Evolutionary conservation across 2,329 filamentous ascomycete genomes (phyloP).

Genomic region (Orbilia oligospora): DNA sequence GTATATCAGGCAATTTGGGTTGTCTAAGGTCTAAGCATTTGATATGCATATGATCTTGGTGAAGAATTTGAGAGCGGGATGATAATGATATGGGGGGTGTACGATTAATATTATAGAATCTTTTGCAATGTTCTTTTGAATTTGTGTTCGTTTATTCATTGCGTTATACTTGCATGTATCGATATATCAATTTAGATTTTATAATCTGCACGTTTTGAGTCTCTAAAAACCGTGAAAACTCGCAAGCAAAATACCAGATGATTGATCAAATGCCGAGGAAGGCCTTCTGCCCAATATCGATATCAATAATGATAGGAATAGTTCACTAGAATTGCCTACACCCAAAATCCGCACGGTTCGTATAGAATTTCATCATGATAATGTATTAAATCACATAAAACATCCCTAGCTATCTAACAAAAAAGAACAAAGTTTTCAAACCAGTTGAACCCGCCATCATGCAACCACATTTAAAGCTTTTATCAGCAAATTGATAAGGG

Average conservation of each 20-base stretch:
- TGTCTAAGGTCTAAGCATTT: conserved; percentile 5
- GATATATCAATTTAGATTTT: not conserved
- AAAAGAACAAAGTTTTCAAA: conserved; percentile 3
- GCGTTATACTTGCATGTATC: not conserved
- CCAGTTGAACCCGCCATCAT: conserved; percentile 13
- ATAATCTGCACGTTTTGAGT: not conserved
- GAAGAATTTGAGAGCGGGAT: no score
- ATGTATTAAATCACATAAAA: conserved; percentile 7
- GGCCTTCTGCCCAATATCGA: no score
- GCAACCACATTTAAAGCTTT: not conserved
- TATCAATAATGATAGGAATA: not conserved
- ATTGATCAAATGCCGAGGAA: no score
- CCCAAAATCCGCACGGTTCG: no score
- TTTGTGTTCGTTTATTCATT: not conserved
- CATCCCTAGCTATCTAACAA: conserved; percentile 20
- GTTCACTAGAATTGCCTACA: not conserved
- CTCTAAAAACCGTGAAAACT: no score
- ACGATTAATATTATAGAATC: conserved; percentile 16
- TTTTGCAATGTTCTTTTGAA: not conserved
- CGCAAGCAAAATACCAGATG: no score
- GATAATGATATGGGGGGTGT: not conserved
- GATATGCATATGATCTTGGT: not conserved
- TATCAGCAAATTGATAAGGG: not conserved
- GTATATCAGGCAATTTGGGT: conserved; percentile 28
- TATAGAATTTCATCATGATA: not conserved